Evolutionary conservation across 129 eudicot genomes (phyloP).

Genomic region (Rutidosis leptorrhynchoides): DNA sequence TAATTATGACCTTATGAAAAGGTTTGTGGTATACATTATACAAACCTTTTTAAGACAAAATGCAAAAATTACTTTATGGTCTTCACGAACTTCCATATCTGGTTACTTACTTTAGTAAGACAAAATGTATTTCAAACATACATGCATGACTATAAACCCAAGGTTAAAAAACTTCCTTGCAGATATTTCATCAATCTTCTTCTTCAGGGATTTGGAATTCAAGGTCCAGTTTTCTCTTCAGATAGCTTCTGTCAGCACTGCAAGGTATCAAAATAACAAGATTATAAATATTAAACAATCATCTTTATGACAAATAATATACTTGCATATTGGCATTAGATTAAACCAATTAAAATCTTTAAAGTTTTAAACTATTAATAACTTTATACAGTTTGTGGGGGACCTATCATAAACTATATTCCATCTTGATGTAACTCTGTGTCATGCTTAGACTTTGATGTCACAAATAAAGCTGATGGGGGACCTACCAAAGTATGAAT

Average conservation of each 20-base stretch:
- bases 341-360: too few species aligned
- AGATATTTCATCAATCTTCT: slow-evolving; percentile 32
- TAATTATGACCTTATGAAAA: not conserved
- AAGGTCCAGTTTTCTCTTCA: slow-evolving; percentile 84
- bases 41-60: too few species aligned
- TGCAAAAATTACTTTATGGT: not conserved
- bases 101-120: not conserved
- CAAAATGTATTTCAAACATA: not conserved
- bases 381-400: too few species aligned
- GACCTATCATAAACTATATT: too few species aligned
- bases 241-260: slow-evolving; percentile 93
- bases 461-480: too few species aligned
- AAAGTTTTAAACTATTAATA: too few species aligned
- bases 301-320: too few species aligned
- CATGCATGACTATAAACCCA: not conserved
- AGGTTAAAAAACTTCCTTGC: not conserved
- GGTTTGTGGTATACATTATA: not conserved
- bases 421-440: too few species aligned
- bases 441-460: too few species aligned
- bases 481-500: not conserved
- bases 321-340: too few species aligned
- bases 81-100: slow-evolving; percentile 6
- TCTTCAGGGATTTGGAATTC: slow-evolving; percentile 90
- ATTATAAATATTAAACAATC: not conserved
- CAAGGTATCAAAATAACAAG: slow-evolving; percentile 5